Evolutionary conservation across 1,284 basidiomycete genomes (phyloP), one percentile per base, ranked within the genome.

Genomic region (Crepidotus sp.): DNA sequence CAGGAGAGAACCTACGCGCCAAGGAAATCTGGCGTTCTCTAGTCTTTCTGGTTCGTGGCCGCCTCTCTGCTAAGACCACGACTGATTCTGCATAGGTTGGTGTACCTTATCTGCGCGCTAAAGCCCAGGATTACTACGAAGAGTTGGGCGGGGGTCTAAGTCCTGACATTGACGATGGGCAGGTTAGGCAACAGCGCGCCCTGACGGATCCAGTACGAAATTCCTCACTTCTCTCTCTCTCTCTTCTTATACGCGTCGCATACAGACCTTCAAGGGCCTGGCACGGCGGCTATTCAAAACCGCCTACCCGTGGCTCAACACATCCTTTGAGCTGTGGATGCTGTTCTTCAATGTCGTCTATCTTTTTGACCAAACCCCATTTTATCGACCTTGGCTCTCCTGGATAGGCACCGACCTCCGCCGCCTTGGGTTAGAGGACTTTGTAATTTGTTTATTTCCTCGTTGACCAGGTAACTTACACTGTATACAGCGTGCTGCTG

Each of bases 91-190:
- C 7, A 40, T 27, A 95, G 83, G 76, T 97, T 35, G 90, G 82
- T 3, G 62, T 98, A 21, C 95, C 95, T 3, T 98, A 97, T 59
- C 48, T 96, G 24, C 76, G 87, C 48, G 83, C 91, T 5, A 95
- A 96, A 60, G 76, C 83, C 1, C 84, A 90, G 33, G 92, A 97
- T 56, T 83, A 89, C 54, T 96, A 83, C 59, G 95, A 98, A 64
- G 75, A 82, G 25, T 64, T 97, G 10, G 93, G 94, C 1, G 94
- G 93, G 14, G 87, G 86, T 2, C 56, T 83, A 4, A 77, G 78
- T 48, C 65, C 69, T 7, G 83, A 85, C 34, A 63, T 87, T 29
- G 65, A 84, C 22, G 77, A 81, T 29, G 80, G 80, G 48, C 70
- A 64, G 41, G 56, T 65, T 45, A 67, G 64, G 4, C 32, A 31